Conservation (phyloP, 164 flowering plant species). For the Houttuynia cordata region DNA sequence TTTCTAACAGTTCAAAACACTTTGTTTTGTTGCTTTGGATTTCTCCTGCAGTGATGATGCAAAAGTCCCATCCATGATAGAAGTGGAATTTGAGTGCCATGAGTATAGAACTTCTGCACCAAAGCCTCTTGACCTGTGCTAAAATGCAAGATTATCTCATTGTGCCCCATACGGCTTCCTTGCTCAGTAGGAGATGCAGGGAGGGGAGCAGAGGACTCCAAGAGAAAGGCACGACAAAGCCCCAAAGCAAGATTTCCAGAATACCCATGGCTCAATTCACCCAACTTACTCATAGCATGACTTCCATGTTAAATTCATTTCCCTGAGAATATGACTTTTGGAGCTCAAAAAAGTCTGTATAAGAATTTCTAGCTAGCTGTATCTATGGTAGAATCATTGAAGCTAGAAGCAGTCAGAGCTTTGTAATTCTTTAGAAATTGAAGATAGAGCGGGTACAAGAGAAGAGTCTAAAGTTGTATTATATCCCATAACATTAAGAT, state of each 20-base stretch:
- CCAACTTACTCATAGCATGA: slow-evolving; percentile 55
- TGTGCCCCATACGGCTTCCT: slow-evolving; percentile 48
- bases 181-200: slow-evolving; percentile 53
- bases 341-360: slow-evolving; percentile 45
- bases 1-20: slow-evolving; percentile 84
- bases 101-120: slow-evolving; percentile 50
- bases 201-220: slow-evolving; percentile 60
- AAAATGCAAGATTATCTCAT: slow-evolving; percentile 46
- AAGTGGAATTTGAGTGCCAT: slow-evolving; percentile 52
- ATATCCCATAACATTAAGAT: slow-evolving; percentile 40
- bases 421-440: slow-evolving; percentile 58
- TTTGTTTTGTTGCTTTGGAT: slow-evolving; percentile 77
- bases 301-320: slow-evolving; percentile 53
- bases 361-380: slow-evolving; percentile 37
- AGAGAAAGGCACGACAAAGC: slow-evolving; percentile 55
- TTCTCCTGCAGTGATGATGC: slow-evolving; percentile 73
- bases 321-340: slow-evolving; percentile 65
- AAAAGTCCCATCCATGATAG: slow-evolving; percentile 45
- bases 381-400: slow-evolving; percentile 42
- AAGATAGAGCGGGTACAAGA: slow-evolving; percentile 52
- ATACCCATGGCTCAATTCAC: slow-evolving; percentile 35
- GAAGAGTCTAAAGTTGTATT: slow-evolving; percentile 31
- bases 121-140: slow-evolving; percentile 58
- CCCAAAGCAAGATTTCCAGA: slow-evolving; percentile 52
- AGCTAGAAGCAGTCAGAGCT: slow-evolving; percentile 35